A percentile compares a stretch with the other conserved stretches of the same genome.
phyloP scores from a whole-genome alignment of 495 filamentous ascomycete genomes.

The Rhypophila decipiens region DNA sequence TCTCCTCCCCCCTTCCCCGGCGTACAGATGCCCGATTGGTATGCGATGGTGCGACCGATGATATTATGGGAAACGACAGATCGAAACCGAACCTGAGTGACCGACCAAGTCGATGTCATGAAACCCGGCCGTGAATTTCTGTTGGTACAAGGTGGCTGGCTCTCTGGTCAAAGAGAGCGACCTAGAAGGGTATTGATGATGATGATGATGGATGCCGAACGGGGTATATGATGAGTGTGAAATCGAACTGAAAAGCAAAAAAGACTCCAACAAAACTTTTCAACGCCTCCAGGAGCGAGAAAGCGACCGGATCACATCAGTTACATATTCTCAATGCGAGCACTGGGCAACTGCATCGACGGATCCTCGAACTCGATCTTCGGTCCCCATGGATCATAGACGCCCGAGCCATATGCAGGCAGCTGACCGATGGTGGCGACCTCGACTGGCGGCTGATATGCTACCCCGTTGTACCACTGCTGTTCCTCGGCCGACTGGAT shows the following conservation, averaged over 20 bases:
- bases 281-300: background rate
- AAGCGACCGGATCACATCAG: background rate
- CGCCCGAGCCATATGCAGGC: conserved; percentile 25
- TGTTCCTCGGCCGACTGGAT: conserved; percentile 22
- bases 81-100: no score
- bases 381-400: conserved; percentile 32
- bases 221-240: background rate
- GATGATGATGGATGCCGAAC: background rate
- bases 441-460: conserved; percentile 39
- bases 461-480: conserved; percentile 36
- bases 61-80: no score
- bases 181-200: background rate
- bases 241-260: background rate
- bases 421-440: conserved; percentile 34
- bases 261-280: background rate
- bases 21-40: no score
- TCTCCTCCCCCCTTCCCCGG: no score
- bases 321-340: conserved; percentile 40
- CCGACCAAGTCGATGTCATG: no score
- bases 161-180: background rate
- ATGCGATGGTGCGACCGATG: no score
- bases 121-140: no score
- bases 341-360: conserved; percentile 41
- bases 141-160: background rate
- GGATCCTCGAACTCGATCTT: conserved; percentile 43